Conservation (phyloP, 208 protist species). For the Phytomonas sp. region DNA sequence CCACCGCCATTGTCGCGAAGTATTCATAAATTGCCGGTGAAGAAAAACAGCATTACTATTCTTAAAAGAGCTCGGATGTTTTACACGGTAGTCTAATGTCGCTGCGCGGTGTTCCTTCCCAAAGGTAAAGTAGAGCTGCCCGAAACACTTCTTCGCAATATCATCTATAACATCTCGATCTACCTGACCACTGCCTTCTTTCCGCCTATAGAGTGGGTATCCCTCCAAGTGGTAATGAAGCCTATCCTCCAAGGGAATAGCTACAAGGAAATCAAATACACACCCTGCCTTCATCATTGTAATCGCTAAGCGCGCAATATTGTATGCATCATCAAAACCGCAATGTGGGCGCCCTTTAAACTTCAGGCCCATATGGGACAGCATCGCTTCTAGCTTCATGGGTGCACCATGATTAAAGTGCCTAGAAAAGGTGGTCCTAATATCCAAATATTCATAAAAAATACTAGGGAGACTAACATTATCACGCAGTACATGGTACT, state of each 20-base stretch:
- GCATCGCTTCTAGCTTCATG: slow-evolving; percentile 77
- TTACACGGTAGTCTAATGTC: slow-evolving; percentile 42
- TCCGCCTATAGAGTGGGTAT: slow-evolving; percentile 71
- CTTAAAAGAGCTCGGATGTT: slow-evolving; percentile 37
- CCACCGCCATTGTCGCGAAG: slow-evolving; percentile 9
- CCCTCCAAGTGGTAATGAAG: slow-evolving; percentile 56
- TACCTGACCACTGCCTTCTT: slow-evolving; percentile 66
- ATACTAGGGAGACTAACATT: slow-evolving; percentile 62
- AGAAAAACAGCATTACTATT: slow-evolving; percentile 29
- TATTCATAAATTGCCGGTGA: slow-evolving; percentile 31
- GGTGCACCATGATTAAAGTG: slow-evolving; percentile 57
- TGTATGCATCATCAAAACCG: slow-evolving; percentile 88
- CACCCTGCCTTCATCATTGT: slow-evolving; percentile 78
- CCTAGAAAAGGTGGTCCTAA: slow-evolving; percentile 76
- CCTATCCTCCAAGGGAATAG: slow-evolving; percentile 55
- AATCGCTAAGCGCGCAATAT: slow-evolving; percentile 83
- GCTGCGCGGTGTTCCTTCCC: slow-evolving; percentile 43
- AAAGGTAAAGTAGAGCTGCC: slow-evolving; percentile 70
- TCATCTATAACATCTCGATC: slow-evolving; percentile 81
- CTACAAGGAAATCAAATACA: slow-evolving; percentile 72
- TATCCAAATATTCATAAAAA: slow-evolving; percentile 88
- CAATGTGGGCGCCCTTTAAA: slow-evolving; percentile 84
- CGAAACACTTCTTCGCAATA: slow-evolving; percentile 76
- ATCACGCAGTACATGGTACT: slow-evolving; percentile 70
- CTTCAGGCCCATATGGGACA: slow-evolving; percentile 46